Evolutionary conservation across 257 asterid genomes (phyloP), one percentile per base, ranked within the genome.

Genomic region (Dorcoceras hygrometricum): DNA sequence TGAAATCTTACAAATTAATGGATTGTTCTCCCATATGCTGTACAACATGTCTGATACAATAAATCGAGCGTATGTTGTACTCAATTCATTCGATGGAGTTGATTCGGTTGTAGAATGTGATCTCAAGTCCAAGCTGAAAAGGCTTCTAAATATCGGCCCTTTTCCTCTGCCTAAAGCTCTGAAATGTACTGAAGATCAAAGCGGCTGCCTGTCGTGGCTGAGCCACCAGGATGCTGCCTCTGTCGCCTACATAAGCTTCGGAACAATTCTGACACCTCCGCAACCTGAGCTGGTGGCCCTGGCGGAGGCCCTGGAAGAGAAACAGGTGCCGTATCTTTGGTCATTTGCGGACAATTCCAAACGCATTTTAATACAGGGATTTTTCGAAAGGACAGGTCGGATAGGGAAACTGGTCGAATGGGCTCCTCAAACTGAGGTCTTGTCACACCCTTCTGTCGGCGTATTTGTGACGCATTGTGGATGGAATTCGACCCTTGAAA

Each of bases 301-400:
- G 36, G 86, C 87, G 6, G 86, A 87, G 73, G 89, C 87, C 18
- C 65, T 84, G 31, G 87, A 84, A 59, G 84, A 66, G n/a, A 80
- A 59, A 32, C 61, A 71, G 7, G 72, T 73, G 1, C 95, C 90
- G 0, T 87, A 84, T 56, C 69, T 87, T 8, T 87, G 91, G 91
- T 82, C 91, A n/a, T 77, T 84, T 11, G 72, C 74, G 46, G 87
- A 84, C 8, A 54, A 60, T 4, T 31, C 77, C 1, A 65, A 53
- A 12, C 4, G 58, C 54, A 27, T 63, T 34, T 62, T 82, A 4
- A 67, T 88, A 3, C 23, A 80, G 43, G 70, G 71, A 11, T 84
- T 84, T 58, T 55, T 82, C 66, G 79, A 84, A 58, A 71, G 80
- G 67, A 70, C 84, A 0, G 36, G 56, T 0, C 73, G 68, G 2